Base-by-base conservation (phyloP, 805 yeast species). In the Starmerella stellata region DNA sequence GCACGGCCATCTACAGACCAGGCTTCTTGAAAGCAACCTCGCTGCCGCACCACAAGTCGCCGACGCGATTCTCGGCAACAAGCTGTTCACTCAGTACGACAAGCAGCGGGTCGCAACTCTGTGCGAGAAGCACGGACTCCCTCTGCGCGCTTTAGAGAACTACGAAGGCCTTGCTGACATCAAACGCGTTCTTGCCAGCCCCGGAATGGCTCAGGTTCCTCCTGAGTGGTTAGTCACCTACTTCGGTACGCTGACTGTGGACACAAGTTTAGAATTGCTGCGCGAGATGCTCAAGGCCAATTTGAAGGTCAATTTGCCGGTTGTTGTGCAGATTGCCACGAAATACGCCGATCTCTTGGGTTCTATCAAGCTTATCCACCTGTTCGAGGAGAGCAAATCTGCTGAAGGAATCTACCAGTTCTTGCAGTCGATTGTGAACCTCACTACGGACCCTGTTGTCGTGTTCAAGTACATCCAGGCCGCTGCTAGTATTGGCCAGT, bases 11-110 rank as follows among this genome's bases (percentile, higher is more conserved):
- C 67, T 90, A 55, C 98, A 90, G 67, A 90, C 98, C 7, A 74
- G 93, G 54, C 72, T 90, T 37, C 70, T 90, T 49, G 98, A 90
- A 62, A 82, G 81, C 49, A 90, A 90, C 60, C 67, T 90, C 57
- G 60, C 81, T 56, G 92, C 85, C 58, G 98, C 98, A 15, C 99
- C 99, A 37, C 98, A 90, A 68, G 99, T 90, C 41, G 99, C 98
- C 32, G 98, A 90, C 61, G 99, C 99, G 17, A 90, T 90, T 49
- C 68, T 90, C 52, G 95, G 95, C 44, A 90, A 87, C 60, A 75
- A 76, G 44, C 87, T 90, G 81, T 90, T 92, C 64, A 74, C 85
- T 48, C 95, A 85, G 57, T 90, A 81, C 59, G 98, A 90, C 60
- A 78, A 81, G 52, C 83, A 92, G 51, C 77, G 92, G 28, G 76